Evolutionary conservation across 2,329 filamentous ascomycete genomes (phyloP), one percentile per base, ranked within the genome.

Genomic region (Cladosporium halotolerans): DNA sequence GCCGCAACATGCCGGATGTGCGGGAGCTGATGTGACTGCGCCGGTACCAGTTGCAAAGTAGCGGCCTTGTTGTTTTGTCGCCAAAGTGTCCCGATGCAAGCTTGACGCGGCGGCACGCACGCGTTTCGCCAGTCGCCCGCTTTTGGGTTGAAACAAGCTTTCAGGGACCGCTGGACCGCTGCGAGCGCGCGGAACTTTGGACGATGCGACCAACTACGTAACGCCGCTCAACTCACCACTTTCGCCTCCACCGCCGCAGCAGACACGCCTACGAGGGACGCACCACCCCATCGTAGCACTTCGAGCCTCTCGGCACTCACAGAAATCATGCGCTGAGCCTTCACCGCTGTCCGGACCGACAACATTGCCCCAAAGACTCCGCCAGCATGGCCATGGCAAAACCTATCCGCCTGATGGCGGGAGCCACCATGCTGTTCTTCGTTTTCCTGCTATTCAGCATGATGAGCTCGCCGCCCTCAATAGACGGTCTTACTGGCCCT

Each of bases 381-480:
- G 40, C 33, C 54, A 80, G 63, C 60, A 96, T 96, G 90, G 88
- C 86, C 65, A 78, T 96, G 68, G 88, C 89, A 67, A 85, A 85
- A 76, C 88, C 89, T 54, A 85, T 96, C 68, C 84, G 91, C 73
- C 82, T 87, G 66, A 76, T 96, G 67, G 86, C 82, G 61, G 79
- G 87, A 60, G 76, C 82, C 57, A 88, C 85, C 59, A 74, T 88
- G 63, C 70, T 87, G 57, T 74, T 95, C 60, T 87, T 89, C 76
- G 77, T 88, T 57, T 90, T 91, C 70, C 82, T 95, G 64, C 72
- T 95, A 60, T 85, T 88, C 61, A 85, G 88, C 66, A 76, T 93
- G 63, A 83, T 87, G 68, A 71, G 72, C 36, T 61, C 68, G 45
- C 61, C 73, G 60, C 69, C 70, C 43, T 51, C 48, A 9, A 51